Evolutionary conservation across 2,329 filamentous ascomycete species (phyloP), one percentile per base, ranked within the genome.

Genomic region (Calonectria pseudoturangicola): DNA sequence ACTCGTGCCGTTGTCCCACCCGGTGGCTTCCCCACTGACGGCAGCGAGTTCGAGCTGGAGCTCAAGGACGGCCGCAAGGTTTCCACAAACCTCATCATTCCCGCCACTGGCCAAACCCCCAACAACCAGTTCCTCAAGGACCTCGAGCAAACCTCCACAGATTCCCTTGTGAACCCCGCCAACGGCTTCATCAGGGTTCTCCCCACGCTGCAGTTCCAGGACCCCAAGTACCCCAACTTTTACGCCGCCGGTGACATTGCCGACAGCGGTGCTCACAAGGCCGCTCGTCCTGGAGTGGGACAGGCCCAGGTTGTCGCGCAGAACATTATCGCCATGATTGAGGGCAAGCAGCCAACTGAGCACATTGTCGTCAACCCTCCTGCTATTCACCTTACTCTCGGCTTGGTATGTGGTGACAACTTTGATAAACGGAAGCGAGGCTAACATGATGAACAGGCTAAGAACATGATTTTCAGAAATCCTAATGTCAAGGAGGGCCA

Each of bases 391-490:
- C 33, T 80, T 1, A 78, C 72, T 1, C 48, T 80, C 0, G 78
- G 78, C 30, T n/a, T 80, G 68, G 77, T 80, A 72, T 30, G 77
- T 16, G 1, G 25, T 36, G 1, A 1, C 18, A 2, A 0, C 0
- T 2, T 6, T 0, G 2, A 8, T 16, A 6, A 2, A 4, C 27
- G 1, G 13, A 0, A 2, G 1, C 7, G 1, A 15, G 15, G 8
- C 71, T 76, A 28, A 73, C 21, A 1, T 0, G 2, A 10, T 30
- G 18, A 8, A 16, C 18, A 79, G 77, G 79, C 73, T 10, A 79
- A 73, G 66, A 80, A 78, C 1, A 80, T 80, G 45, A 77, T 80
- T 16, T 80, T 80, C 28, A 66, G 78, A 54, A 80, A 80, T 6
- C 78, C 78, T 1, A 69, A 77, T 25, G 64, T 68, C 0, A 58